Evolutionary conservation across 192 early-diverging fungal species (phyloP), one percentile per base, ranked within the genome.

Genomic region (Geranomyces michiganensis): DNA sequence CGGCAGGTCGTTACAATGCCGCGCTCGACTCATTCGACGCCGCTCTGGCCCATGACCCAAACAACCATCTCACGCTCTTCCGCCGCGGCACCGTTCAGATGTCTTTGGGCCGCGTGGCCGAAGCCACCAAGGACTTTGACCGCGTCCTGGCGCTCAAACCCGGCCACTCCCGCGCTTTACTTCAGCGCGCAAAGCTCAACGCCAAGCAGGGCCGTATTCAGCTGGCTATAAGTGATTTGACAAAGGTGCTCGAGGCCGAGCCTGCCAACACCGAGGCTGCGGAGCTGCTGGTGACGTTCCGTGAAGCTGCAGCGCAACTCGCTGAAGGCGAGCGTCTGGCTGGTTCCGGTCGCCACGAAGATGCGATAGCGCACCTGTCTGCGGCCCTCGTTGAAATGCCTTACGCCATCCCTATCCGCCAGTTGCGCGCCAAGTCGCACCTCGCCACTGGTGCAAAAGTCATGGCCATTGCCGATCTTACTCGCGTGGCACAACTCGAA

Each of bases 61-160:
- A 83, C 51, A 91, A 93, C 83, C 93, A 96, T 65, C 72, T 93
- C 12, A 89, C 89, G n/a, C 92, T 91, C 80, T 96, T 90, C 75
- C 89, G 91, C 74, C 85, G 95, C 53, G 96, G 95, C 0, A 88
- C 91, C 15, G 90, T 91, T 9, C 90, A 94, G 51, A 76, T 97
- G 46, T 85, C 85, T 22, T 67, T 95, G 29, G 92, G 91, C 56
- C 85, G 88, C 44, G 86, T 85, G 59, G 66, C 77, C 8, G 84
- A 88, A 45, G 96, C 96, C 4, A 66, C 94, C 0, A 79, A 83
- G 17, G 96, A 99, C 78, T 94, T 97, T 77, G 76, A 85, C 32
- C 87, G 83, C 29, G 93, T 91, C 13, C 83, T 99, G 9, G 72
- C 87, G 33, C 73, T 96, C 12, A 93, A 91, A 73, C 91, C 91